A percentile compares a stretch with the other conserved stretches of the same genome.
phyloP scores from a whole-genome alignment of 331 rosid species.

The Arachis monticola region DNA sequence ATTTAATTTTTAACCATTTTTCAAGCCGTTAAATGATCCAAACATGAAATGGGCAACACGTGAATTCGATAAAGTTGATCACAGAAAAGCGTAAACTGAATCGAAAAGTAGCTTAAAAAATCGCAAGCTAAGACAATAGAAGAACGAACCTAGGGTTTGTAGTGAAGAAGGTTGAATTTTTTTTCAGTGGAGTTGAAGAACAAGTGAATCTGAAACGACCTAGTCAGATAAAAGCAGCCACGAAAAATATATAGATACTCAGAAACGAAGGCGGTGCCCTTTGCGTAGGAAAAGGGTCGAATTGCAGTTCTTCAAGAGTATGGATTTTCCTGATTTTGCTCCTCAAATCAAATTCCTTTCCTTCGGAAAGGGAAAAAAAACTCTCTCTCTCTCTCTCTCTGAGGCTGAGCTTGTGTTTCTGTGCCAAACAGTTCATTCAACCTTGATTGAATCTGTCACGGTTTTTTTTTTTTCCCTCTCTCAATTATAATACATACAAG shows the following conservation, averaged over 20 bases:
- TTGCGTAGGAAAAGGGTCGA: conserved; percentile 9
- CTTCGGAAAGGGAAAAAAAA: background rate
- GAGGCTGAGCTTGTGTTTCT: conserved; percentile 23
- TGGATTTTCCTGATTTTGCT: background rate
- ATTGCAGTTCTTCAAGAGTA: conserved; percentile 26
- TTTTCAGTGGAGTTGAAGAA: conserved; percentile 41
- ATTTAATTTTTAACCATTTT: background rate
- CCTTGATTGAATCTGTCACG: conserved; percentile 61
- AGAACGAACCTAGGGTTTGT: conserved; percentile 53
- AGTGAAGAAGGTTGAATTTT: conserved; percentile 9
- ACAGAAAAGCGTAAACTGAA: conserved; percentile 1
- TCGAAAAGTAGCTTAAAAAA: background rate
- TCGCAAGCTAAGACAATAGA: background rate
- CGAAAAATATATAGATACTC: background rate
- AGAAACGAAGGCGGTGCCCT: conserved; percentile 43
- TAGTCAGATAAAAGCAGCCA: conserved; percentile 11
- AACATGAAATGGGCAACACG: background rate
- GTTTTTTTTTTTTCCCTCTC: conserved; percentile 9
- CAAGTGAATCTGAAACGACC: conserved; percentile 54
- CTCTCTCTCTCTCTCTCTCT: conserved; percentile 21
- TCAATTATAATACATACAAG: background rate
- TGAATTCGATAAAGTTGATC: background rate
- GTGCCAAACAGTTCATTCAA: conserved; percentile 55
- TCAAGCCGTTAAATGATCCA: background rate
- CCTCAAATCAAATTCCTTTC: conserved; percentile 7